Evolutionary conservation across 176 grass and related monocot species (phyloP).

Genomic region (Thinopyrum elongatum): DNA sequence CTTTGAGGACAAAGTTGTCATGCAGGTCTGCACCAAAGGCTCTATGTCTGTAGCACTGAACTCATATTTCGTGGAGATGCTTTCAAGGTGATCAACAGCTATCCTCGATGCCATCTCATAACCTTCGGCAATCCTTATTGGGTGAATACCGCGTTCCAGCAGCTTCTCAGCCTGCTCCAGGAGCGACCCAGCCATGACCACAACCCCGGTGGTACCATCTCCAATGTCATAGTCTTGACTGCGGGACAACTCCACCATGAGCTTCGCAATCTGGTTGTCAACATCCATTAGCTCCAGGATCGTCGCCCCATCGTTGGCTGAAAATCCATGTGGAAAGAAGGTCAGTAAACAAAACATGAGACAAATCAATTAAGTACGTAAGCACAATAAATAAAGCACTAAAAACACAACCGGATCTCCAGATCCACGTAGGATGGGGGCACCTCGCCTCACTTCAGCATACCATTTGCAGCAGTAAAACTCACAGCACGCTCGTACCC

Average conservation of each 20-base stretch:
- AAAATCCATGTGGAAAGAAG: background rate
- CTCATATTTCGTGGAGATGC: constrained; percentile 60
- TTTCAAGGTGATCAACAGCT: constrained; percentile 70
- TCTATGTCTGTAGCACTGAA: constrained; percentile 56
- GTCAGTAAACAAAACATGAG: constrained; percentile 6
- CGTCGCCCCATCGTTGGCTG: constrained; percentile 83
- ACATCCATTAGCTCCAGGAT: constrained; percentile 91
- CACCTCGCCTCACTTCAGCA: background rate
- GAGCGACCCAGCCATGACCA: constrained; percentile 71
- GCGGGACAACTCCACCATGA: constrained; percentile 80
- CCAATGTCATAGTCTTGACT: constrained; percentile 84
- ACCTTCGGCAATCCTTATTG: constrained; percentile 71
- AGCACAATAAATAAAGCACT: background rate
- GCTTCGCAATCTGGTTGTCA: constrained; percentile 78
- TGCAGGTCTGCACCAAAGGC: constrained; percentile 72
- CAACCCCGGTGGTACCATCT: constrained; percentile 75
- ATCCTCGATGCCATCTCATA: constrained; percentile 79
- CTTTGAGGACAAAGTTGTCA: constrained; percentile 94
- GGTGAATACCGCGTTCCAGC: constrained; percentile 72
- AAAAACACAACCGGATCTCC: background rate
- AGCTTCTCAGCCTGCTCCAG: constrained; percentile 79
- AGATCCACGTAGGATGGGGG: background rate
- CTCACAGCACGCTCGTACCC: background rate
- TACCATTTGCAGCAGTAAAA: background rate
- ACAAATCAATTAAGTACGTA: background rate